Conservation (phyloP, 176 grass and related monocot genomes). For the Poa pratensis region DNA sequence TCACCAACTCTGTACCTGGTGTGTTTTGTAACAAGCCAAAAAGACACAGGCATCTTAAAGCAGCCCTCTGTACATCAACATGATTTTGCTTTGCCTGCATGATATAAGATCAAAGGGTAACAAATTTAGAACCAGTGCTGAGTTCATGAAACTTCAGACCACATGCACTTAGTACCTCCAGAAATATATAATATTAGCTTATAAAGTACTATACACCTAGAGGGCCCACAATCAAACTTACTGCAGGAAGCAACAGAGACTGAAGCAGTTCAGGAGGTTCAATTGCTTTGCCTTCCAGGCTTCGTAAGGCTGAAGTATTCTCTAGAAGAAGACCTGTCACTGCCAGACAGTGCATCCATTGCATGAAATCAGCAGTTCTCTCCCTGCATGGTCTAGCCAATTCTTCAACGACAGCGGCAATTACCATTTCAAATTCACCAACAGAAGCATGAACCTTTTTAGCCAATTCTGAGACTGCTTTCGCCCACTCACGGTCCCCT, state of each 20-base stretch:
- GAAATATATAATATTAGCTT: conserved; percentile 26
- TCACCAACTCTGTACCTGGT: conserved; percentile 69
- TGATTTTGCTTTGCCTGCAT: conserved; percentile 84
- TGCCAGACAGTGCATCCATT: conserved; percentile 92
- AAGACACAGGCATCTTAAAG: conserved; percentile 77
- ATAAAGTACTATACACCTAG: conserved; percentile 16
- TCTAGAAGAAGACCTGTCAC: conserved; percentile 87
- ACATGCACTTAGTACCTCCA: neutral
- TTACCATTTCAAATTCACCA: conserved; percentile 84
- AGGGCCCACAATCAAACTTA: conserved; percentile 49
- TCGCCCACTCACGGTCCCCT: conserved; percentile 82
- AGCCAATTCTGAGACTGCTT: conserved; percentile 77
- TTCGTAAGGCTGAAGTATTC: conserved; percentile 63
- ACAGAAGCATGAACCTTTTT: conserved; percentile 75
- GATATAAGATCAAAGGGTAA: conserved; percentile 27
- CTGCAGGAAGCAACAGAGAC: conserved; percentile 88
- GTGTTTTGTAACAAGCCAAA: conserved; percentile 77
- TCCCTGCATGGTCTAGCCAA: conserved; percentile 78
- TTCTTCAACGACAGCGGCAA: conserved; percentile 65
- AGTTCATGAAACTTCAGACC: conserved; percentile 2
- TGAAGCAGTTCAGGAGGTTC: conserved; percentile 72
- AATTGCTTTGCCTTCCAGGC: conserved; percentile 67
- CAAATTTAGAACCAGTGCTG: conserved; percentile 22
- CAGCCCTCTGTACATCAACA: conserved; percentile 78
- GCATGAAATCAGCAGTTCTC: conserved; percentile 78